phyloP scores from a whole-genome alignment of 352 stramenopile genomes.

The Phytophthora crassamura region DNA sequence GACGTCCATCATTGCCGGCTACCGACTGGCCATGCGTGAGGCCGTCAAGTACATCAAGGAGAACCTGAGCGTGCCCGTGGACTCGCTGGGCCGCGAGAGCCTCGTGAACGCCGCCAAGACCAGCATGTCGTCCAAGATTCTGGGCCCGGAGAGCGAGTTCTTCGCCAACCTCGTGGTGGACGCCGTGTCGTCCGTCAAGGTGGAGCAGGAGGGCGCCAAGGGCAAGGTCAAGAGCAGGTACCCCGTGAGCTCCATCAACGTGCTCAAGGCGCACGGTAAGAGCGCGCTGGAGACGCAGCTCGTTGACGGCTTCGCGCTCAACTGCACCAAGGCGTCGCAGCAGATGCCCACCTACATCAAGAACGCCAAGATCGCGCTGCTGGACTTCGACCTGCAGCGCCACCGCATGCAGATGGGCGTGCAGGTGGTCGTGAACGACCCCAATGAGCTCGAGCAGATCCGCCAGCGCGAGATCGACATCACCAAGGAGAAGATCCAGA shows the following conservation, averaged over 20 bases:
- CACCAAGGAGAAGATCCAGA: slow-evolving; percentile 99
- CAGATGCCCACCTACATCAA: slow-evolving; percentile 97
- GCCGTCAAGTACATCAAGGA: slow-evolving; percentile 99
- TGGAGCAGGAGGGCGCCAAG: slow-evolving; percentile 87
- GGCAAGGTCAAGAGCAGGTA: slow-evolving; percentile 92
- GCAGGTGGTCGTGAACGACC: slow-evolving; percentile 92
- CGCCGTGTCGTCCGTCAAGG: slow-evolving; percentile 96
- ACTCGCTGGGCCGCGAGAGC: slow-evolving; percentile 94
- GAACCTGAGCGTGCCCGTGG: slow-evolving; percentile 96
- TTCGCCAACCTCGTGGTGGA: slow-evolving; percentile 98
- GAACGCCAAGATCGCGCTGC: slow-evolving; percentile 95
- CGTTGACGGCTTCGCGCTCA: slow-evolving; percentile 97
- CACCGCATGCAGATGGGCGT: slow-evolving; percentile 99
- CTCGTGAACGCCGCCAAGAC: slow-evolving; percentile 98
- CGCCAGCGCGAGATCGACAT: slow-evolving; percentile 99
- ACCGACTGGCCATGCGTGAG: slow-evolving; percentile 98
- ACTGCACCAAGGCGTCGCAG: slow-evolving; percentile 97
- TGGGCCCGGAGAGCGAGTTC: slow-evolving; percentile 97
- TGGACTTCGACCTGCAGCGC: slow-evolving; percentile 99
- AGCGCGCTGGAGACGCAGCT: slow-evolving; percentile 91
- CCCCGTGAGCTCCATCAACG: slow-evolving; percentile 98
- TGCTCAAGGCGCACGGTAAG: slow-evolving; percentile 97
- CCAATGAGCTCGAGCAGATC: slow-evolving; percentile 98
- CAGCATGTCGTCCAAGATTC: slow-evolving; percentile 99
- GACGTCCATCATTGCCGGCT: slow-evolving; percentile 99